Percentiles rank a stretch among this genome's conserved stretches.
These are phyloP conservation scores for Alternaria conjuncta DNA, from an alignment of 2,329 filamentous ascomycete genomes.

Conservation along the genomic window DNA sequence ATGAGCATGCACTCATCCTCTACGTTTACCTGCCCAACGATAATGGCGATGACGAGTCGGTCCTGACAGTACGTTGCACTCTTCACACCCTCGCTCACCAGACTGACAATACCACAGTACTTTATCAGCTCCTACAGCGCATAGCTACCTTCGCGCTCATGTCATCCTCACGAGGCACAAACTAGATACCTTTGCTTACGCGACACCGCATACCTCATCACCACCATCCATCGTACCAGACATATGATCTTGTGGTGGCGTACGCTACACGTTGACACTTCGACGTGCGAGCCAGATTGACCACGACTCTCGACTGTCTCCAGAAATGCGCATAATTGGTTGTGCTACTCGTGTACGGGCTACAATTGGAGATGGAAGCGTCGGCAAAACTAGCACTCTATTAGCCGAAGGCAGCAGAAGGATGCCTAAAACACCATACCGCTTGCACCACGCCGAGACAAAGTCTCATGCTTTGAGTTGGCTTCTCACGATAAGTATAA, in stretches of 20 bases:
- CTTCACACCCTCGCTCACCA: not conserved
- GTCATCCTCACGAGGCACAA: conserved; percentile 5
- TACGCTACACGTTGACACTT: not conserved
- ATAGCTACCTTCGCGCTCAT: conserved; percentile 11
- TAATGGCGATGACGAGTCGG: conserved; percentile 72
- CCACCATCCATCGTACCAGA: not conserved
- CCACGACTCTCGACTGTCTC: not conserved
- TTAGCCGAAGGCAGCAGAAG: conserved; percentile 1
- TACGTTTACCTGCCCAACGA: conserved; percentile 83
- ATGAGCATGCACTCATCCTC: conserved; percentile 80
- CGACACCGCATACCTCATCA: not conserved
- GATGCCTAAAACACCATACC: not conserved
- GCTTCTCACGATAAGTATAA: not conserved
- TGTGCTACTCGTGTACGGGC: not conserved
- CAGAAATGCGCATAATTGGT: not conserved
- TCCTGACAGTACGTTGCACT: conserved; percentile 69
- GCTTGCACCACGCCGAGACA: not conserved
- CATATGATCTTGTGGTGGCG: not conserved
- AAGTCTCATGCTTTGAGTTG: conserved; percentile 1
- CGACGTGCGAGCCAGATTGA: not conserved
- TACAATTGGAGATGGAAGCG: not conserved
- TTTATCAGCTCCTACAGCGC: conserved; percentile 65
- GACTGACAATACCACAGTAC: conserved; percentile 53
- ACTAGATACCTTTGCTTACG: conserved; percentile 6
- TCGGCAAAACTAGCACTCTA: not conserved